Base-by-base conservation (phyloP, 768 basidiomycete species). In the Trametes meyenii region DNA sequence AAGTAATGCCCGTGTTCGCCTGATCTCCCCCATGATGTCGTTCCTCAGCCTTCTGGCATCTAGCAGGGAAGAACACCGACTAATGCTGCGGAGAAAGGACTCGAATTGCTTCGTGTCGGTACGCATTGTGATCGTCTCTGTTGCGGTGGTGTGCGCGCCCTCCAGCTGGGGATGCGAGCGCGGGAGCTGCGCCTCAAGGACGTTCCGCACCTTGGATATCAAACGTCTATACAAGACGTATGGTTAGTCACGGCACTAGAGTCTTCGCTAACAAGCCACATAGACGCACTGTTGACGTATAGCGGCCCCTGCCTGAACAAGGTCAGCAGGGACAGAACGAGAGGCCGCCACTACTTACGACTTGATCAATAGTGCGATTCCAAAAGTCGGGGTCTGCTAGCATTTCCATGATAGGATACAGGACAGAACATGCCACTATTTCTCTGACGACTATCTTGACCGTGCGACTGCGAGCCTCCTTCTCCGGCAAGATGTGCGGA, bases 361-460 rank as follows among this genome's bases (percentile, higher is more conserved):
- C 85, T 76, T 95, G 88, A 73, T 98, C 96, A 51, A 98, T 91
- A 39, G 85, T 84, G 60, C 86, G 81, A 76, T 99, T 99, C 95
- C 95, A 98, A 66, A 97, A 97, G 73, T 99, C 97, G 5, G 95
- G 93, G 72, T 99, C 97, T 29, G 90, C 82, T 38, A 98, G 71
- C 88, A 96, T 92, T 50, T 98, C 93, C 80, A 96, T 87, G 55
- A 96, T 74, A 13, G 96, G 95, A 69, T 90, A 87, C 42, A 98
- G 70, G 3, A 96, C 85, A 2, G 88, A 79, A 70, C 93, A 96
- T 4, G 90, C 83, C 0, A 89, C 78, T 66, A 98, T 83, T 75
- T 99, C 97, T 48, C 94, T 78, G 3, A 86, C 85, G 16, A 92
- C 86, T 39, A 90, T 83, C 61, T 76, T 83, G 49, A 97, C 79